Percentiles rank a stretch among this genome's conserved stretches.
Conservation (phyloP, 257 asterid genomes). For the Solanum peruvianum region DNA sequence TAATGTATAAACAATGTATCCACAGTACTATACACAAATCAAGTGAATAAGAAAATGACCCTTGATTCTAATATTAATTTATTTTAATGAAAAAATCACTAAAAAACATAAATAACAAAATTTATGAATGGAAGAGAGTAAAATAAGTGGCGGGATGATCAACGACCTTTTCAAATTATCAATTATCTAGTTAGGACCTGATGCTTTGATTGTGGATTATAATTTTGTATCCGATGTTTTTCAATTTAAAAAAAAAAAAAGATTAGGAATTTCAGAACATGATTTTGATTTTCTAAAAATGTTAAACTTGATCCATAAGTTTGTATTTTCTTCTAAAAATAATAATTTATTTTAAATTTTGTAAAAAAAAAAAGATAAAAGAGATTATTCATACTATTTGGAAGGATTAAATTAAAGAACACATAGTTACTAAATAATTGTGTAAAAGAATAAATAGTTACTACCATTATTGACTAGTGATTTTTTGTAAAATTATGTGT, state of each 20-base stretch:
- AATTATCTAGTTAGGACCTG: not conserved
- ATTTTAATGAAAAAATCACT: too few species aligned
- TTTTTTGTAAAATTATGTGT: too few species aligned
- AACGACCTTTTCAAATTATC: not conserved
- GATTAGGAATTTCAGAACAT: not conserved
- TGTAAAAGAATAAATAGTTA: not conserved
- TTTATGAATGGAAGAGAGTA: not conserved
- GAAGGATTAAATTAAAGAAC: not conserved
- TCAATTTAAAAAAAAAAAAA: not conserved
- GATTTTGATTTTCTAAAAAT: not conserved
- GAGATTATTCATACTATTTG: not conserved
- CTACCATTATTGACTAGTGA: not conserved
- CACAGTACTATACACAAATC: not conserved
- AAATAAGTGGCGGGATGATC: too few species aligned
- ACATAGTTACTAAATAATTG: not conserved
- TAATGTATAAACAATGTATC: not conserved
- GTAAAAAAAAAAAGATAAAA: not conserved
- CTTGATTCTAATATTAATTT: not conserved
- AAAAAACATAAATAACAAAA: not conserved
- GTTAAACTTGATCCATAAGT: not conserved
- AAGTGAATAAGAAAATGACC: not conserved
- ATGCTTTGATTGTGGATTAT: not conserved
- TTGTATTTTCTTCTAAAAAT: not conserved
- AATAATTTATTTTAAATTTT: not conserved
- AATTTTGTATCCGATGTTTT: not conserved